Evolutionary conservation across 805 yeast species (phyloP).

Genomic region (Wickerhamiella nectarea): DNA sequence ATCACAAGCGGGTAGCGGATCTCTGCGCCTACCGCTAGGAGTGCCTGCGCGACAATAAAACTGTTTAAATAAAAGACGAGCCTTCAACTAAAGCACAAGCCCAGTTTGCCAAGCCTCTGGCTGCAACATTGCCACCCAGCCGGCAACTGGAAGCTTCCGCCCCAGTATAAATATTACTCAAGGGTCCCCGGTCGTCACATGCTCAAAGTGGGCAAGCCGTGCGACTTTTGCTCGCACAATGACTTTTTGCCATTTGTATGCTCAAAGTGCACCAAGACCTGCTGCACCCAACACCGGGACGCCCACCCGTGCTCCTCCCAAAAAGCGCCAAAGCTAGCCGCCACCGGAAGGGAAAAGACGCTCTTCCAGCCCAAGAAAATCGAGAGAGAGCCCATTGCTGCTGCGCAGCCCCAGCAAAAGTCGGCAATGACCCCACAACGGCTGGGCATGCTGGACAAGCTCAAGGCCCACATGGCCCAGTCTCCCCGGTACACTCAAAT

Average conservation of each 20-base stretch:
- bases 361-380: neutral
- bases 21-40: too few species aligned
- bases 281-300: conserved; percentile 28
- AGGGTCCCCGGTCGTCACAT: neutral
- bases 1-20: too few species aligned
- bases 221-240: conserved; percentile 27
- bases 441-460: neutral
- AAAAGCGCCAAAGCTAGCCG: neutral
- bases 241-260: conserved; percentile 34
- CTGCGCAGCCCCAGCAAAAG: neutral
- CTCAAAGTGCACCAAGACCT: conserved; percentile 25
- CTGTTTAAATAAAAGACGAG: too few species aligned
- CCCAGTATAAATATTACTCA: neutral
- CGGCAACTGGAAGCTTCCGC: neutral
- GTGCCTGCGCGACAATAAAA: too few species aligned
- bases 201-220: conserved; percentile 26
- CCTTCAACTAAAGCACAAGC: too few species aligned
- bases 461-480: conserved; percentile 6
- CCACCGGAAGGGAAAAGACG: neutral
- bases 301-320: neutral
- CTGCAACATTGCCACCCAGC: neutral
- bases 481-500: neutral
- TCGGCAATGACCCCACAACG: neutral
- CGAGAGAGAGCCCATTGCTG: neutral
- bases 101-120: too few species aligned